Conservation (phyloP, 1,284 basidiomycete genomes). For the Ustilago lituana region DNA sequence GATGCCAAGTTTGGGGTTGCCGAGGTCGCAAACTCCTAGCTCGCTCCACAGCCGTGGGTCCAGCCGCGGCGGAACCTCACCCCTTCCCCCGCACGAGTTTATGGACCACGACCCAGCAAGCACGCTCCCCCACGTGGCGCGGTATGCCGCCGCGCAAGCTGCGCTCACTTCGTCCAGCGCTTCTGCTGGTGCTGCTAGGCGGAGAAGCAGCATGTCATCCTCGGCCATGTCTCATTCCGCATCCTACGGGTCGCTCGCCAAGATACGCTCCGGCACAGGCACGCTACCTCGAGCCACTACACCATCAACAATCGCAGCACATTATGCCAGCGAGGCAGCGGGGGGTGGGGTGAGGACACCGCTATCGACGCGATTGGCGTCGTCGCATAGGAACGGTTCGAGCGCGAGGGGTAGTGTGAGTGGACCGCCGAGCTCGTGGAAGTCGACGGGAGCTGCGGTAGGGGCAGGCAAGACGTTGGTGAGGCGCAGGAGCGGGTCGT, state of each 20-base stretch:
- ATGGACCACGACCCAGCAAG: slow-evolving; percentile 58
- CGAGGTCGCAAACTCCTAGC: slow-evolving; percentile 36
- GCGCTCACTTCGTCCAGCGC: background rate
- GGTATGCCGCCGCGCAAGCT: slow-evolving; percentile 28
- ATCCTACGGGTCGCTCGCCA: slow-evolving; percentile 33
- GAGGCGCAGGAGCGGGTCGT: slow-evolving; percentile 89
- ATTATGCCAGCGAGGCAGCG: slow-evolving; percentile 8
- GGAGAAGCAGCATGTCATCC: slow-evolving; percentile 34
- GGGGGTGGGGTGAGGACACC: slow-evolving; percentile 12
- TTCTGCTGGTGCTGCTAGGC: slow-evolving; percentile 7
- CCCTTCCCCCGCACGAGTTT: slow-evolving; percentile 47
- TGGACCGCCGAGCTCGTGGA: slow-evolving; percentile 44
- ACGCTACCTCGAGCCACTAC: slow-evolving; percentile 19
- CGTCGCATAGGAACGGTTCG: slow-evolving; percentile 15
- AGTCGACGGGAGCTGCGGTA: slow-evolving; percentile 4
- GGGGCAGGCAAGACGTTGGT: background rate
- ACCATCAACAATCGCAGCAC: slow-evolving; percentile 6
- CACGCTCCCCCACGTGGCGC: slow-evolving; percentile 39
- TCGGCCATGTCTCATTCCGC: slow-evolving; percentile 17
- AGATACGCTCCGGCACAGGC: slow-evolving; percentile 16
- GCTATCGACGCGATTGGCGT: slow-evolving; percentile 25
- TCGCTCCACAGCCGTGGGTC: slow-evolving; percentile 12
- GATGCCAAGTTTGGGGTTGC: slow-evolving; percentile 36
- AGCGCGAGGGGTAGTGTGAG: slow-evolving; percentile 27
- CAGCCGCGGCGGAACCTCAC: slow-evolving; percentile 27